phyloP scores from a whole-genome alignment of 2,329 filamentous ascomycete species.

The Microcyclospora tardicrescens region DNA sequence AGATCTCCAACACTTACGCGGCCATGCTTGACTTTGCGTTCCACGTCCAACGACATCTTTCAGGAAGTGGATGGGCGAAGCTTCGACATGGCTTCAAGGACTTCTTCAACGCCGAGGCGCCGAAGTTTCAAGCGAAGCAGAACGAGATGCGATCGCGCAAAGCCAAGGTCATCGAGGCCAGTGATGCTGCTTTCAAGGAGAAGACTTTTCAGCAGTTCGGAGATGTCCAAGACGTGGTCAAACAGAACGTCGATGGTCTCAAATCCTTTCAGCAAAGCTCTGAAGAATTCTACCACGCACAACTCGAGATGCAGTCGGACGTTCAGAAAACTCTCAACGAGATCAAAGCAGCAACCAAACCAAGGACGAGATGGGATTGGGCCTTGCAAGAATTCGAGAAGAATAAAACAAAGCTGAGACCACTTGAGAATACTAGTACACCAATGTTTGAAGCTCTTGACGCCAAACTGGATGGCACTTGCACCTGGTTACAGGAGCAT shows the following conservation, averaged over 20 bases:
- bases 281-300: constrained; percentile 4
- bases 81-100: constrained; percentile 11
- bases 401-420: too few relatives aligned
- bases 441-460: too few relatives aligned
- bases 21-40: constrained; percentile 11
- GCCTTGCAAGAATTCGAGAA: too few relatives aligned
- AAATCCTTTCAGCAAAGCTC: constrained; percentile 4
- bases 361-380: constrained; percentile 8
- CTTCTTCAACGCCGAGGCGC: constrained; percentile 5
- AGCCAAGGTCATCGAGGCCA: constrained; percentile 7
- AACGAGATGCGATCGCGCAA: constrained; percentile 6
- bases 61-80: constrained; percentile 3
- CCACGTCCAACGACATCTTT: constrained; percentile 7
- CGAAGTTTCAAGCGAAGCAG: constrained; percentile 8
- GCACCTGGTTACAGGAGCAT: too few relatives aligned
- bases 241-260: constrained; percentile 4
- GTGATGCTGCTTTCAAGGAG: constrained; percentile 8
- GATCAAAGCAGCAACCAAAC: constrained; percentile 5
- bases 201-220: constrained; percentile 7
- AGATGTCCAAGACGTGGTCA: constrained; percentile 4
- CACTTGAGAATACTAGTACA: too few relatives aligned
- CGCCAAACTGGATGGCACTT: too few relatives aligned
- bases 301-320: constrained; percentile 2
- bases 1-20: constrained; percentile 6
- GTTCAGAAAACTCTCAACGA: constrained; percentile 5